Percentiles rank a stretch among this genome's conserved stretches.
Evolutionary conservation across 768 basidiomycete species (phyloP).

Genomic region (Suillus weaverae): DNA sequence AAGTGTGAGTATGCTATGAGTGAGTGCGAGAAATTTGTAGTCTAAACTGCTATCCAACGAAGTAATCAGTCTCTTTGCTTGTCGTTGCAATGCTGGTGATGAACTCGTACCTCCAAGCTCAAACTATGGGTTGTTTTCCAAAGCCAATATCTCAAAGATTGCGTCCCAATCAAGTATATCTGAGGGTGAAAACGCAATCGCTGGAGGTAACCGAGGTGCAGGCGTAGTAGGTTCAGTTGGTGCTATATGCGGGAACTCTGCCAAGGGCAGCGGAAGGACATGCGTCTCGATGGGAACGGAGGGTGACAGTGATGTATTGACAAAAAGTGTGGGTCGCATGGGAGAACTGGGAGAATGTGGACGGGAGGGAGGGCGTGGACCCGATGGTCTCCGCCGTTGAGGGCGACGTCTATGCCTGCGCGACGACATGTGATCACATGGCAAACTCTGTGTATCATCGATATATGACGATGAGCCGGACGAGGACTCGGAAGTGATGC

Average conservation of each 20-base stretch:
- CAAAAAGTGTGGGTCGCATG: slow-evolving; percentile 16
- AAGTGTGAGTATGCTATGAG: neutral
- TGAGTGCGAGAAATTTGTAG: neutral
- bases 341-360: slow-evolving; percentile 9
- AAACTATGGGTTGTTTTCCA: neutral
- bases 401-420: slow-evolving; percentile 3
- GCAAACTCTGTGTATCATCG: slow-evolving; percentile 2
- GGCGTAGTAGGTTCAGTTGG: slow-evolving; percentile 3
- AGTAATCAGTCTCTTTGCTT: neutral
- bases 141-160: slow-evolving; percentile 31
- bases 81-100: neutral
- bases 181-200: slow-evolving; percentile 13
- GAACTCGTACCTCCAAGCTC: neutral
- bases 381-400: slow-evolving; percentile 24
- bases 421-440: slow-evolving; percentile 9
- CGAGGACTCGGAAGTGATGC: slow-evolving; percentile 11
- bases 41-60: neutral
- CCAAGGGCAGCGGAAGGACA: slow-evolving; percentile 9
- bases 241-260: slow-evolving; percentile 7
- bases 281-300: neutral
- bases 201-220: slow-evolving; percentile 9
- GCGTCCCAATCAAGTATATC: slow-evolving; percentile 31
- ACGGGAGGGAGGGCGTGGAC: slow-evolving; percentile 25
- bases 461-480: slow-evolving; percentile 11
- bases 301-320: slow-evolving; percentile 17